Conservation (phyloP, 192 early-diverging fungal genomes). For the Glomus cerebriforme region DNA sequence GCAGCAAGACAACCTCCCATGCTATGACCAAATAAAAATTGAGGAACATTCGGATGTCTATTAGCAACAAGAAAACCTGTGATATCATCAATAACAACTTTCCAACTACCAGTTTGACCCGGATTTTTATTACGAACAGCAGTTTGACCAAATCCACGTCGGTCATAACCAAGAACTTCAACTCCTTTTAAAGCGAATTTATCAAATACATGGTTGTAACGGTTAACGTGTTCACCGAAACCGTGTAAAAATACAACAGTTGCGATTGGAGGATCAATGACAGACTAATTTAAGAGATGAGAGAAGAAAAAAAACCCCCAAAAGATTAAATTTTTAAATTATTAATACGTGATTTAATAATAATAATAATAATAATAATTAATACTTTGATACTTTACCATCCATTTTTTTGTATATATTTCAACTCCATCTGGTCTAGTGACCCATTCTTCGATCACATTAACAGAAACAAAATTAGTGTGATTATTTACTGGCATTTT, state of each 20-base stretch:
- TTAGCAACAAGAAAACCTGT: constrained; percentile 43
- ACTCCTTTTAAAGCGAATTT: constrained; percentile 57
- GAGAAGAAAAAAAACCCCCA: too few relatives aligned
- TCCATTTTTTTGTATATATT: too few relatives aligned
- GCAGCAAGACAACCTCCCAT: constrained; percentile 13
- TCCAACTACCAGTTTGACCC: constrained; percentile 53
- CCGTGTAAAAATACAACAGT: constrained; percentile 54
- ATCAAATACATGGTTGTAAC: constrained; percentile 61
- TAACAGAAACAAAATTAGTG: too few relatives aligned
- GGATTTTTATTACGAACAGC: constrained; percentile 36
- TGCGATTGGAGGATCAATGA: constrained; percentile 36
- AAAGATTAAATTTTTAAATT: too few relatives aligned
- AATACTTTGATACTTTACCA: too few relatives aligned
- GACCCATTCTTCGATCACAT: too few relatives aligned
- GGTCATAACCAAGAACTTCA: constrained; percentile 59
- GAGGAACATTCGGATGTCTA: constrained; percentile 43
- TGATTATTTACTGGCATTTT: too few relatives aligned
- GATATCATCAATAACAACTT: constrained; percentile 51
- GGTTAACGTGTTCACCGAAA: constrained; percentile 55
- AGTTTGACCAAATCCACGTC: constrained; percentile 71
- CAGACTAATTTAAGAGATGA: background rate
- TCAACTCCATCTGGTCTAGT: too few relatives aligned
- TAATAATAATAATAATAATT: too few relatives aligned
- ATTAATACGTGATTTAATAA: too few relatives aligned
- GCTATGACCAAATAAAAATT: constrained; percentile 59